phyloP scores from a whole-genome alignment of 306 rosid genomes.

The Lotus japonicus region DNA sequence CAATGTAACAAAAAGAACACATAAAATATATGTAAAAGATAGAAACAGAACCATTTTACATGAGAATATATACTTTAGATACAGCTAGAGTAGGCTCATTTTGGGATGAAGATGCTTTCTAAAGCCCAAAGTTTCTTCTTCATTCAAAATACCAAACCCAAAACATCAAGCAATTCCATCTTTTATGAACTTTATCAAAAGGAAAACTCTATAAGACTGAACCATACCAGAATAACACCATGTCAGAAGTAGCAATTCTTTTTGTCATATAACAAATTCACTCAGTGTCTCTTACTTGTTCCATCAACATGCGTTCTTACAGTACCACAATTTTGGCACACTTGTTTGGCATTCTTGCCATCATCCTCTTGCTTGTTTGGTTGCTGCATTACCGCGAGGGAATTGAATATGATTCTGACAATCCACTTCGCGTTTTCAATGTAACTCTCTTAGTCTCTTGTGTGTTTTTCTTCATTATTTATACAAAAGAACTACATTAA shows the following conservation, averaged over 20 bases:
- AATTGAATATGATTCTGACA: constrained; percentile 55
- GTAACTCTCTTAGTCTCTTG: constrained; percentile 18
- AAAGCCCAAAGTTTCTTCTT: constrained; percentile 41
- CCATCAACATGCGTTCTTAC: constrained; percentile 24
- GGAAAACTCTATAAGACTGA: constrained; percentile 30
- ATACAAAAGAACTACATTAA: background rate
- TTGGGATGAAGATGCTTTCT: constrained; percentile 24
- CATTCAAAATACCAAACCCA: constrained; percentile 67
- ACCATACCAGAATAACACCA: constrained; percentile 2
- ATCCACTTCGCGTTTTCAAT: constrained; percentile 53
- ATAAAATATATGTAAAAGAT: background rate
- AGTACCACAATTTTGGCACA: constrained; percentile 46
- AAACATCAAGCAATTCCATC: constrained; percentile 55
- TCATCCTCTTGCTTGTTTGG: constrained; percentile 78
- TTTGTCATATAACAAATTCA: no score
- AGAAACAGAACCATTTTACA: background rate
- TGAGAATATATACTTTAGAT: constrained; percentile 32
- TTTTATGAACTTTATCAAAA: constrained; percentile 24
- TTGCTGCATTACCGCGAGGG: constrained; percentile 73
- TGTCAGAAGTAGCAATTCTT: no score
- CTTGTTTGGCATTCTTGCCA: constrained; percentile 58
- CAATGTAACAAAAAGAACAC: background rate
- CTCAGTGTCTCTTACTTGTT: no score
- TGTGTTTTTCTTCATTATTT: background rate
- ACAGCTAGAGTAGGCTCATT: constrained; percentile 8